A percentile compares a stretch with the other conserved stretches of the same genome.
Evolutionary conservation across 306 rosid genomes (phyloP).

Genomic region (Medicago truncatula): MtrunA17r5.0-ANR NC_053047.1:37494501-37495000

Average conservation of each 20-base stretch:
- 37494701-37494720: neutral
- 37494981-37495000: conserved; percentile 44
- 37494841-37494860: conserved; percentile 56
- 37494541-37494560: neutral
- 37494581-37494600: neutral
- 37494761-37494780: neutral
- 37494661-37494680: neutral
- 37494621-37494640: no score
- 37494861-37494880: conserved; percentile 71
- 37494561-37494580: neutral
- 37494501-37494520: neutral
- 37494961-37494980: conserved; percentile 40
- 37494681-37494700: neutral
- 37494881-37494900: conserved; percentile 66
- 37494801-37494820: conserved; percentile 7
- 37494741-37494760: neutral
- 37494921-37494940: conserved; percentile 85
- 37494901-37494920: conserved; percentile 85
- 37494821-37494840: neutral
- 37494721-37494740: neutral
- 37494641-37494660: neutral
- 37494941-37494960: conserved; percentile 50
- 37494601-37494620: neutral
- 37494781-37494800: neutral
- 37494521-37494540: neutral